Conservation (phyloP, 495 filamentous ascomycete genomes). For the Penicillium verhagenii region DNA sequence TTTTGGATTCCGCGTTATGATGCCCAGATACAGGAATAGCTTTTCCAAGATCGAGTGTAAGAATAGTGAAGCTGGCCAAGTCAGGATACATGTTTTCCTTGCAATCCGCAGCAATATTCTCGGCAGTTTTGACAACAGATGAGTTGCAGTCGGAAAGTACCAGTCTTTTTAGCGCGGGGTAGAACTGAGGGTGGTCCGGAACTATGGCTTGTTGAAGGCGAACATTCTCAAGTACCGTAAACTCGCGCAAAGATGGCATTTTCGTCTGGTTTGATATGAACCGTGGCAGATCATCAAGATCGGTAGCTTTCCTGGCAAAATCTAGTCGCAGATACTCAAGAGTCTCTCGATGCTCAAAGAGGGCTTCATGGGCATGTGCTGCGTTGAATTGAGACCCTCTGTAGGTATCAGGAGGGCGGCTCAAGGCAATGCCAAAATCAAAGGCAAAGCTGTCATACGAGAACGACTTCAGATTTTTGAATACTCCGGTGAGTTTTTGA, state of each 20-base stretch:
- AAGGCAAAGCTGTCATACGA: conserved; percentile 14
- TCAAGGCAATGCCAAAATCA: no score
- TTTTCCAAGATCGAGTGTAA: conserved; percentile 14
- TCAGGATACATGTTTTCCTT: conserved; percentile 20
- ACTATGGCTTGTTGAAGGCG: conserved; percentile 21
- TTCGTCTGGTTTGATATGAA: conserved; percentile 9
- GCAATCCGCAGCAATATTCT: conserved; percentile 22
- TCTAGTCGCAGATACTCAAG: conserved; percentile 18
- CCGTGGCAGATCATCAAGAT: conserved; percentile 1
- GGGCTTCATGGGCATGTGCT: conserved; percentile 14
- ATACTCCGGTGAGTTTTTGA: conserved; percentile 16
- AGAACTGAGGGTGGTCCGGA: conserved; percentile 21
- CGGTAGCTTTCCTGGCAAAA: conserved; percentile 1
- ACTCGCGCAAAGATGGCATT: conserved; percentile 22
- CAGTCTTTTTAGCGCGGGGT: conserved; percentile 15
- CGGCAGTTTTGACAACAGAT: conserved; percentile 17
- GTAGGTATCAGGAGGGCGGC: background rate
- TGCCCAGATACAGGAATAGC: no score
- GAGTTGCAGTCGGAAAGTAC: conserved; percentile 25
- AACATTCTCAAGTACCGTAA: conserved; percentile 20
- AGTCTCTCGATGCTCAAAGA: conserved; percentile 23
- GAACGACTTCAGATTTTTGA: conserved; percentile 21
- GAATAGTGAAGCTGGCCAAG: background rate
- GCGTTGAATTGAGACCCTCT: conserved; percentile 13
- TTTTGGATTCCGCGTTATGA: no score